Evolutionary conservation across 139 green algal species (phyloP), one percentile per base, ranked within the genome.

Genomic region (Prasinococcaceae sp.): DNA sequence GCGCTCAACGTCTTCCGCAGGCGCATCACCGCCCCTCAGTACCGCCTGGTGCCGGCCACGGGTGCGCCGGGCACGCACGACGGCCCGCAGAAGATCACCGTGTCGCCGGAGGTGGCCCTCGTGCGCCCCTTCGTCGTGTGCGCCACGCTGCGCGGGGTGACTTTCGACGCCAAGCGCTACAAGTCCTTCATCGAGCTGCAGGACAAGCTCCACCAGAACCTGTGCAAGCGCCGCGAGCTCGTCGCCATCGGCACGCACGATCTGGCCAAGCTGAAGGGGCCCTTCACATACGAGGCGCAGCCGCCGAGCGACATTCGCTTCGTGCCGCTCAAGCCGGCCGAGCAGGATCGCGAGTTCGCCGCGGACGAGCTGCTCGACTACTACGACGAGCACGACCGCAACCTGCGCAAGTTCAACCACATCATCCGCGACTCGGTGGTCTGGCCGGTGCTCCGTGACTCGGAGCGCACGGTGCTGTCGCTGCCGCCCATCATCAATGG

Each of bases 161-260:
- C 32, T 2, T 88, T 99, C 57, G 80, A 94, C 48, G 25, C 74
- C 16, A 58, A 58, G 4, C 67, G 81, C 23, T 99, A 98, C 75
- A 70, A 76, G 50, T 84, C 67, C 42, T 97, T 99, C 79, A 98
- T 99, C 51, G 92, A 99, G 65, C 73, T 98, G 35, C 84, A 88
- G 63, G 92, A 99, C 71, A 94, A 95, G 66, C 77, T 99, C 64
- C 92, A 99, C 65, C 83, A 94, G 65, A 99, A 97, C 73, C 70
- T 99, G 3, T 44, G 29, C 59, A 73, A 92, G 22, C 81, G 94
- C 61, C 77, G 92, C 28, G 84, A 77, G 2, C 77, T 99, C 12
- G 92, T 98, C 3, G 84, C 92, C 26, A 97, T 99, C 33, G 92
- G 92, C 38, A 99, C 92, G 1, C 92, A 99, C 68, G 92, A 99